Percentiles rank a stretch among this genome's conserved stretches.
Conservation (phyloP, 352 stramenopile species). For the Phytopythium ostracodes region DNA sequence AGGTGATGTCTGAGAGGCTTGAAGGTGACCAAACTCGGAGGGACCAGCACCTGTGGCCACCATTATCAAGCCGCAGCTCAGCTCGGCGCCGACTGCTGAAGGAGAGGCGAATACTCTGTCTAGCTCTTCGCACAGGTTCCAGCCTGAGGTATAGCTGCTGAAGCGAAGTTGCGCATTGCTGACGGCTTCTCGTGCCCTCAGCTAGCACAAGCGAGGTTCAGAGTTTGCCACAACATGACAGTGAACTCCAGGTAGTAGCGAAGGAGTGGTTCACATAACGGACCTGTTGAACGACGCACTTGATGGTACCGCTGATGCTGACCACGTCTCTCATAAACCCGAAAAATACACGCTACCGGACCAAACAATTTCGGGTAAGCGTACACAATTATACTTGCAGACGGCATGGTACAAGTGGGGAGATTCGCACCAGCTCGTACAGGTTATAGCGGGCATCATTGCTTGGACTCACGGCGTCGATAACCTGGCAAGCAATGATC, state of each 20-base stretch:
- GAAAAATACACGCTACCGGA: not conserved
- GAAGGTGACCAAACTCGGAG: not conserved
- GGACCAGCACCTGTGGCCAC: too few relatives aligned
- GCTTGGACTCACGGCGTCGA: not conserved
- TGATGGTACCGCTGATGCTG: not conserved
- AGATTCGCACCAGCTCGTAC: not conserved
- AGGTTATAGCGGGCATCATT: not conserved
- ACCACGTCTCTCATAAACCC: not conserved
- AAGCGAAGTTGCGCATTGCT: constrained; percentile 20
- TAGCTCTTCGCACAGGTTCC: constrained; percentile 34
- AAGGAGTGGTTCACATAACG: not conserved
- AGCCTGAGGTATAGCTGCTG: constrained; percentile 46
- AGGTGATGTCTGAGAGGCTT: not conserved
- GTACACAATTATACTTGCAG: not conserved
- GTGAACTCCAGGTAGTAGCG: too few relatives aligned
- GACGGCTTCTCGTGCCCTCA: constrained; percentile 12
- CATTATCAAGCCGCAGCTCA: not conserved
- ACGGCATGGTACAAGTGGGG: not conserved
- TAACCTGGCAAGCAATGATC: not conserved
- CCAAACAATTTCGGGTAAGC: not conserved
- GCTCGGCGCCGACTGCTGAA: constrained; percentile 14
- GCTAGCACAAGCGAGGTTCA: constrained; percentile 2
- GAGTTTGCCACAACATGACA: not conserved
- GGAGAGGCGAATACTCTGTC: constrained; percentile 14
- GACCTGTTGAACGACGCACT: not conserved